Evolutionary conservation across 164 flowering plant genomes (phyloP).

Genomic region (Kalanchoe fedtschenkoi): DNA sequence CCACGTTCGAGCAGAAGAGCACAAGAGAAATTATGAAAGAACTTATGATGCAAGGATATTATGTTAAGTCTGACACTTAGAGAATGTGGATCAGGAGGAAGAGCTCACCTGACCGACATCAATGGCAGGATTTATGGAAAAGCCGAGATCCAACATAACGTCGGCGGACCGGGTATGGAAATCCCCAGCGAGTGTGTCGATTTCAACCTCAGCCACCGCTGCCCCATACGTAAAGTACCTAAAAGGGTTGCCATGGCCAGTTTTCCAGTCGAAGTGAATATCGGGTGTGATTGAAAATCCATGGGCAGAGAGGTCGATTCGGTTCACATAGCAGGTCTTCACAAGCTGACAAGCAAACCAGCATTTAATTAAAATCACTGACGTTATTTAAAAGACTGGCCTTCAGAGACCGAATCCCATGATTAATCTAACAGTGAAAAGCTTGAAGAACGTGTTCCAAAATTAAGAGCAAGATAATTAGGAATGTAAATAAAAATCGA

Average conservation of each 20-base stretch:
- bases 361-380: neutral
- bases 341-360: conserved; percentile 42
- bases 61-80: neutral
- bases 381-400: neutral
- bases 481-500: no score
- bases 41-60: neutral
- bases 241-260: conserved; percentile 76
- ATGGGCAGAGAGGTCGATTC: conserved; percentile 93
- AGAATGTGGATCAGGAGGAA: conserved; percentile 1
- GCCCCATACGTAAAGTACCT: conserved; percentile 92
- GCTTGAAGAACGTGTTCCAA: no score
- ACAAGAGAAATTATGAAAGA: no score
- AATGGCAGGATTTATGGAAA: conserved; percentile 87
- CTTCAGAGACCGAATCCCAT: neutral
- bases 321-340: conserved; percentile 52
- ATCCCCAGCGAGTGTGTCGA: conserved; percentile 93
- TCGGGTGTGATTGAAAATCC: conserved; percentile 85
- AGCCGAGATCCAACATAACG: conserved; percentile 78
- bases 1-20: no score
- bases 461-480: no score
- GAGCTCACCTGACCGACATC: conserved; percentile 88
- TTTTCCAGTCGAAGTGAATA: conserved; percentile 76
- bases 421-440: no score
- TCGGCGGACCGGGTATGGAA: conserved; percentile 77
- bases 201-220: conserved; percentile 94